Evolutionary conservation across 140 eudicot species (phyloP).

Genomic region (Anethum foeniculum): DNA sequence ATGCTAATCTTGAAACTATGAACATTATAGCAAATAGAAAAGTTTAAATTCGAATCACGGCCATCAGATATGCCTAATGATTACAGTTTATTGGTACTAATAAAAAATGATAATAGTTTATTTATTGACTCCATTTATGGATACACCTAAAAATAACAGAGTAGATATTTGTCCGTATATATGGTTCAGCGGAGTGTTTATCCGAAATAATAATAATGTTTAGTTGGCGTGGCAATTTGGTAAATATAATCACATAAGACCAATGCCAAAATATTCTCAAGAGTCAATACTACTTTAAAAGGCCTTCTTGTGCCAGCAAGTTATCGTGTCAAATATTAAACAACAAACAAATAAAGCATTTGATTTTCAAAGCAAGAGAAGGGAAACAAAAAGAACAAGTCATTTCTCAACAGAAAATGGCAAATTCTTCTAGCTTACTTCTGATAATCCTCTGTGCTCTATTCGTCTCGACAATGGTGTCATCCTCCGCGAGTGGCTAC

Average conservation of each 20-base stretch:
- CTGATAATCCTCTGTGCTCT: slow-evolving; percentile 24
- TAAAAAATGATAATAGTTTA: not conserved
- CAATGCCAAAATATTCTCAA: not conserved
- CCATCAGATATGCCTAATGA: not conserved
- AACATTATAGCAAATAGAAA: too few species aligned
- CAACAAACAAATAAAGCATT: not conserved
- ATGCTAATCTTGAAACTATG: too few species aligned
- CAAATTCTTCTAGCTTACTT: slow-evolving; percentile 22
- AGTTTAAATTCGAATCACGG: too few species aligned
- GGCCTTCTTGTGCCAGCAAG: not conserved
- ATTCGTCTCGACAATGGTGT: slow-evolving; percentile 13
- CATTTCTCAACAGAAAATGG: slow-evolving; percentile 21
- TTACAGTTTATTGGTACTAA: not conserved
- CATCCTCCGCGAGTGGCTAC: slow-evolving; percentile 26
- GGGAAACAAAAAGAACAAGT: not conserved
- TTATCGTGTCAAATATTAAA: not conserved
- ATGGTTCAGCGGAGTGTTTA: not conserved
- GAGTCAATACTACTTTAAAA: not conserved
- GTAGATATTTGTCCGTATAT: not conserved
- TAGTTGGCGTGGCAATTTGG: not conserved
- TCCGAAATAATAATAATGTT: not conserved
- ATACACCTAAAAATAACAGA: not conserved
- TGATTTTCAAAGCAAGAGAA: not conserved
- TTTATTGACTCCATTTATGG: not conserved
- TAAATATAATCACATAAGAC: not conserved